Percentiles rank a stretch among this genome's conserved stretches.
Conservation (phyloP, 169 alveolate genomes). For the Plasmodium relictum region DNA sequence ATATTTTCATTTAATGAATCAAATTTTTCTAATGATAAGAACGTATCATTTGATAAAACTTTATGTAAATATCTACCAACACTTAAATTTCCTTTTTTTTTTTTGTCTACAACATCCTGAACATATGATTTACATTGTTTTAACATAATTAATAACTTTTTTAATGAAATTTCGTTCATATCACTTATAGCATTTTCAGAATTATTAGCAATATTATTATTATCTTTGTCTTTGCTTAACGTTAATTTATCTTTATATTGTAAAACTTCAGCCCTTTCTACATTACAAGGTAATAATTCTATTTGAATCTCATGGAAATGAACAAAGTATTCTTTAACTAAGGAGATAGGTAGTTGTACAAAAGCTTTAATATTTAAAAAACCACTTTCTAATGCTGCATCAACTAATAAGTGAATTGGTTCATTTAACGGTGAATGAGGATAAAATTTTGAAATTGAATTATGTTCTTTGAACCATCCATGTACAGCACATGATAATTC, state of each 20-base stretch:
- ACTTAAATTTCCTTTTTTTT: constrained; percentile 83
- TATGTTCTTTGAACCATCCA: constrained; percentile 93
- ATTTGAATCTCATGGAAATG: constrained; percentile 91
- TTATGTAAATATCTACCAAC: constrained; percentile 88
- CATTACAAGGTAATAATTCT: constrained; percentile 82
- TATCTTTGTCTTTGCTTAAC: constrained; percentile 22
- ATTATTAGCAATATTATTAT: constrained; percentile 27
- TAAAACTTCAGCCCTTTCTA: constrained; percentile 67
- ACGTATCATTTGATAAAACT: constrained; percentile 84
- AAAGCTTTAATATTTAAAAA: constrained; percentile 90
- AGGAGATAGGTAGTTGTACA: constrained; percentile 86
- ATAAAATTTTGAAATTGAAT: constrained; percentile 90
- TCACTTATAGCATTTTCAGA: constrained; percentile 31
- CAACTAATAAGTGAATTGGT: constrained; percentile 93
- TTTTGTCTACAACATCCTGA: constrained; percentile 78
- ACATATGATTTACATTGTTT: constrained; percentile 78
- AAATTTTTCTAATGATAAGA: constrained; percentile 81
- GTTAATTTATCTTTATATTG: constrained; percentile 21
- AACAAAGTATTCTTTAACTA: constrained; percentile 89
- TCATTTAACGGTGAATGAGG: constrained; percentile 92
- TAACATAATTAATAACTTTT: constrained; percentile 74
- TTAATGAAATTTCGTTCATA: constrained; percentile 76
- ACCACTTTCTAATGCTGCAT: constrained; percentile 91
- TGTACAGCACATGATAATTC: constrained; percentile 94
- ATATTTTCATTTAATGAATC: constrained; percentile 89